A percentile compares a stretch with the other conserved stretches of the same genome.
Evolutionary conservation across 2,329 filamentous ascomycete species (phyloP).

Genomic region (Ophiocordyceps sinensis): DNA sequence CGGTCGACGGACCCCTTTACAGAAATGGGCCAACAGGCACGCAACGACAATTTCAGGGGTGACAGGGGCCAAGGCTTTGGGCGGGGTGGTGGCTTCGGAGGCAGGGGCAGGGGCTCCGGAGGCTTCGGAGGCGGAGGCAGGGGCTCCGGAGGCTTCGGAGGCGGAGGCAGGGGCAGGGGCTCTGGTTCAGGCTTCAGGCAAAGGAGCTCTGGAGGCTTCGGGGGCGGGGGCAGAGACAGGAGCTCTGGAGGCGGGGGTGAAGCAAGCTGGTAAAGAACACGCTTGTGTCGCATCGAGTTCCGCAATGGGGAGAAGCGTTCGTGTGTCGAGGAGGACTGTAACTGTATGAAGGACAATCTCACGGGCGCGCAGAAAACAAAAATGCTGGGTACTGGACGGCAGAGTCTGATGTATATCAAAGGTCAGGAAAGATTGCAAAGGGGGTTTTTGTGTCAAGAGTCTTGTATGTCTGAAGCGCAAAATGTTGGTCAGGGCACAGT

Average conservation of each 20-base stretch:
- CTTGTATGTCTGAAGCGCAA: too few relatives aligned
- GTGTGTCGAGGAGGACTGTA: too few relatives aligned
- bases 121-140: too few relatives aligned
- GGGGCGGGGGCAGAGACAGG: too few relatives aligned
- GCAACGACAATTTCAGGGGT: slow-evolving; percentile 12
- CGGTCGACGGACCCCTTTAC: slow-evolving; percentile 12
- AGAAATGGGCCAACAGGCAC: slow-evolving; percentile 11
- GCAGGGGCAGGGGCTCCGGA: too few relatives aligned
- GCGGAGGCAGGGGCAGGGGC: too few relatives aligned
- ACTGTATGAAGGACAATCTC: neutral
- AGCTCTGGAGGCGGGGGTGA: too few relatives aligned
- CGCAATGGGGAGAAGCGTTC: neutral
- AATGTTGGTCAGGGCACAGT: too few relatives aligned
- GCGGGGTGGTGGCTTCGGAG: neutral
- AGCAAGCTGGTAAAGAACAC: too few relatives aligned
- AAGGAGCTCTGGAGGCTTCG: too few relatives aligned
- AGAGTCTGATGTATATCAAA: neutral
- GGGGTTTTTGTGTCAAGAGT: neutral
- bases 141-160: too few relatives aligned
- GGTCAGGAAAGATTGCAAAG: neutral
- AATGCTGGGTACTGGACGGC: neutral
- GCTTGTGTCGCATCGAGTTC: neutral
- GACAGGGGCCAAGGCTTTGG: slow-evolving; percentile 7
- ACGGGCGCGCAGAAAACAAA: neutral
- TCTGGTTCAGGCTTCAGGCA: too few relatives aligned